phyloP scores from a whole-genome alignment of 2,329 filamentous ascomycete genomes.

The Harringtonia lauricola region DNA sequence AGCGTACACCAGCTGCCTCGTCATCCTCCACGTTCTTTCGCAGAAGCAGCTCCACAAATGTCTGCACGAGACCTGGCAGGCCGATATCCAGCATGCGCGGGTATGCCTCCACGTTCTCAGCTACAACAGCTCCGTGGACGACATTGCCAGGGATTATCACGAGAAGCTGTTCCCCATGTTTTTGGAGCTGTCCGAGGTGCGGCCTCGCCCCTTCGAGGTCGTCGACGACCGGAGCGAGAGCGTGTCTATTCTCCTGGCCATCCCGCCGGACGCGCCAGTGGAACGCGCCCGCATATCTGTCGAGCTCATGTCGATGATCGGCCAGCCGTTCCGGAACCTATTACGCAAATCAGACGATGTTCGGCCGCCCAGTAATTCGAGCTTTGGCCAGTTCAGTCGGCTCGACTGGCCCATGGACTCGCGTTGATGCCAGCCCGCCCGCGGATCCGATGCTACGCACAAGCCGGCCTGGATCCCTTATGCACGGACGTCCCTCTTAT shows the following conservation, averaged over 20 bases:
- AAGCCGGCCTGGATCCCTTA: too few species aligned
- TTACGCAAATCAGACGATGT: not conserved
- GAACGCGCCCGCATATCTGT: constrained; percentile 2
- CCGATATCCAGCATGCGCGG: constrained; percentile 16
- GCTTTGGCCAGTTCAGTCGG: too few species aligned
- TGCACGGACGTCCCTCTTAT: too few species aligned
- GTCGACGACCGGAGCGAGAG: constrained; percentile 1
- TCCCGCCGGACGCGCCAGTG: not conserved
- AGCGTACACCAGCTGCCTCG: constrained; percentile 18
- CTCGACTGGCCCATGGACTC: too few species aligned
- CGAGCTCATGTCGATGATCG: constrained; percentile 9
- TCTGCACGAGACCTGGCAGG: constrained; percentile 14
- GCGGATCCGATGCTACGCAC: too few species aligned
- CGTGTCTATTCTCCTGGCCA: constrained; percentile 4
- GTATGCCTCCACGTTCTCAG: constrained; percentile 14
- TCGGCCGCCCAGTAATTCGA: too few species aligned
- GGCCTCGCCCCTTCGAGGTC: not conserved
- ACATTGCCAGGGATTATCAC: constrained; percentile 6
- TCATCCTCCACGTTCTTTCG: constrained; percentile 18
- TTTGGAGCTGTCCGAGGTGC: constrained; percentile 1
- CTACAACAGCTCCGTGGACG: constrained; percentile 5
- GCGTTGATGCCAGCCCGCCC: too few species aligned
- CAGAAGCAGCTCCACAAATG: constrained; percentile 20
- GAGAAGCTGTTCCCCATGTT: constrained; percentile 5
- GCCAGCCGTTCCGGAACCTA: constrained; percentile 8